Percentiles rank a stretch among this genome's conserved stretches.
phyloP scores from a whole-genome alignment of 768 basidiomycete genomes.

The Trametes cubensis region DNA sequence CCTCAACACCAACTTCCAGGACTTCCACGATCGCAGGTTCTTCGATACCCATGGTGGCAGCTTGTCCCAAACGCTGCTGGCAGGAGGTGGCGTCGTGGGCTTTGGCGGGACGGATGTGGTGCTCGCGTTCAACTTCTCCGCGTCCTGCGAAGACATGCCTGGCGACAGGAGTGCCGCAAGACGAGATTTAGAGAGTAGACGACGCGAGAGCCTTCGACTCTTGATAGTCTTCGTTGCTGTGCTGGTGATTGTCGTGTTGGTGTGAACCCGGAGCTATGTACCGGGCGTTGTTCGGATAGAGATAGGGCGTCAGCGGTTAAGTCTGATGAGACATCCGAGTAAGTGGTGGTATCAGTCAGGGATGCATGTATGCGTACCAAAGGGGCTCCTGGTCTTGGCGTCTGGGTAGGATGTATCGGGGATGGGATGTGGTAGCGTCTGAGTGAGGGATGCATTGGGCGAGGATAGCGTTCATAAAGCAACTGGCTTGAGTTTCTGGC shows the following conservation, averaged over 20 bases:
- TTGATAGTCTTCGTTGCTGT: too few species aligned
- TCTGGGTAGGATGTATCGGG: too few species aligned
- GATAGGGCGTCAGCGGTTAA: conserved; percentile 2
- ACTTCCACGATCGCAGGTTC: conserved; percentile 40
- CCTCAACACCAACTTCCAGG: conserved; percentile 43
- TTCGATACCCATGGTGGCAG: conserved; percentile 44
- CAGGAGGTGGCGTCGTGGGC: not conserved
- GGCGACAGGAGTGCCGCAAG: not conserved
- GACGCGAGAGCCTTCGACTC: not conserved
- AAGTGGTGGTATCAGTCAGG: not conserved
- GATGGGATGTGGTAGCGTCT: too few species aligned
- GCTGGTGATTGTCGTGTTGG: too few species aligned
- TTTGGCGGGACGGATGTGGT: not conserved
- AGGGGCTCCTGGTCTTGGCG: not conserved
- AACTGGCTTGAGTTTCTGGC: not conserved
- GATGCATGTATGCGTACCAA: not conserved
- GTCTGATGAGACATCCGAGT: not conserved
- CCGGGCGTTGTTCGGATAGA: not conserved
- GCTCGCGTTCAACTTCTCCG: not conserved
- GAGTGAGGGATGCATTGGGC: too few species aligned
- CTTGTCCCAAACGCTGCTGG: conserved; percentile 20
- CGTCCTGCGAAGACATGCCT: conserved; percentile 3
- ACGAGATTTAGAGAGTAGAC: not conserved
- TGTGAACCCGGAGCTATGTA: too few species aligned
- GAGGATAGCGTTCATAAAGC: not conserved